Evolutionary conservation across 2,329 filamentous ascomycete genomes (phyloP).

Genomic region (Aspergillus persii): DNA sequence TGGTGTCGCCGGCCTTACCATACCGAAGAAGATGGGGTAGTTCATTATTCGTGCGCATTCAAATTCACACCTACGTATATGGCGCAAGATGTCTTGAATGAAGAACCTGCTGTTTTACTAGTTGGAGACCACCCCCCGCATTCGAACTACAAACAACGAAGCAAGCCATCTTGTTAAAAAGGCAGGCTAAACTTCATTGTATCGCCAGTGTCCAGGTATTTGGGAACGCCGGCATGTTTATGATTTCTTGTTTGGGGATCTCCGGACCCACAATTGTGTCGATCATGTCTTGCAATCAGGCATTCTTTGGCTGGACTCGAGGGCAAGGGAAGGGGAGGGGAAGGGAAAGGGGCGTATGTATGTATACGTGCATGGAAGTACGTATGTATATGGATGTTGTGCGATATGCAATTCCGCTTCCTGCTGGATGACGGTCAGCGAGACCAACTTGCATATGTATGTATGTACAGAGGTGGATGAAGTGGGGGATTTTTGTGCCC

Average conservation of each 20-base stretch:
- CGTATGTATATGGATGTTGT: not conserved
- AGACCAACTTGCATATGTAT: not conserved
- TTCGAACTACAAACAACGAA: no score
- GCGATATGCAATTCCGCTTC: not conserved
- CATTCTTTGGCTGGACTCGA: not conserved
- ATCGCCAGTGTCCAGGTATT: constrained; percentile 8
- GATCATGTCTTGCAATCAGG: not conserved
- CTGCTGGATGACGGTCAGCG: not conserved
- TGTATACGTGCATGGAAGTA: not conserved
- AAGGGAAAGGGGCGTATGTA: not conserved
- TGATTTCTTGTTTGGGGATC: constrained; percentile 1
- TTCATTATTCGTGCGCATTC: not conserved
- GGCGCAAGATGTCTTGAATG: not conserved
- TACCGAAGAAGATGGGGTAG: not conserved
- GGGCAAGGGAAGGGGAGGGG: not conserved
- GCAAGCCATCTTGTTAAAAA: no score
- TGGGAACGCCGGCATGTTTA: constrained; percentile 7
- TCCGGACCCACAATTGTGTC: not conserved
- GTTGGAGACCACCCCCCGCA: no score
- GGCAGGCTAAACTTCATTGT: not conserved
- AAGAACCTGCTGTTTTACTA: no score
- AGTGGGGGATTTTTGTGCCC: not conserved
- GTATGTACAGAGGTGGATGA: not conserved
- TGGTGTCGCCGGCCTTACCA: not conserved
- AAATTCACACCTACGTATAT: not conserved